Evolutionary conservation across 805 yeast genomes (phyloP), one percentile per base, ranked within the genome.

Genomic region (Lachancea mirantina): DNA sequence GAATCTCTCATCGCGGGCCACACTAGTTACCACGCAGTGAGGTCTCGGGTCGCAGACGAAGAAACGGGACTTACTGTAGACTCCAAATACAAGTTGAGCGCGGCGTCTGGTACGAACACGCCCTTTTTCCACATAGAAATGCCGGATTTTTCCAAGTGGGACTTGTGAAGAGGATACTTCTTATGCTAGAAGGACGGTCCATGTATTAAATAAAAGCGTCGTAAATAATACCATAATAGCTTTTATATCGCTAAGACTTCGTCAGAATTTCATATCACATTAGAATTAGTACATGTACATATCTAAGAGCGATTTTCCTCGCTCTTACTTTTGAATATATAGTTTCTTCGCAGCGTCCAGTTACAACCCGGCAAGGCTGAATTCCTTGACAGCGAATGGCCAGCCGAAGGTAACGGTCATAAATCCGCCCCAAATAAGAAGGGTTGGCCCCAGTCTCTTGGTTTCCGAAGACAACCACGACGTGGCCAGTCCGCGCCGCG

Each of bases 121-220:
- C 63, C 63, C 25, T 57, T 55, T 34, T 58, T 58, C 47, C 63
- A 58, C 42, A 38, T 55, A 17, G 62, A 57, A 20, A 45, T 57
- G 30, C 63, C 63, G 8, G 59, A 58, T 35, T 58, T 55, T 26
- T 36, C 46, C 4, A 41, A 47, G 22, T 58, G 63, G 63, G 47
- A 52, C 15, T 20, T 24, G 23, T n/a, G n/a, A n/a, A n/a, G n/a
- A n/a, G n/a, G n/a, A n/a, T n/a, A n/a, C n/a, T n/a, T n/a, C n/a
- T n/a, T n/a, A n/a, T n/a, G n/a, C n/a, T n/a, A n/a, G n/a, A n/a
- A n/a, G n/a, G n/a, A n/a, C n/a, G n/a, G n/a, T n/a, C n/a, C n/a
- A n/a, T n/a, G n/a, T n/a, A n/a, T n/a, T n/a, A n/a, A n/a, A n/a
- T n/a, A n/a, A n/a, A n/a, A n/a, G n/a, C n/a, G n/a, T n/a, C n/a